A percentile compares a stretch with the other conserved stretches of the same genome.
phyloP scores from a whole-genome alignment of 2,329 filamentous ascomycete genomes.

The Cadophora sp. region DNA sequence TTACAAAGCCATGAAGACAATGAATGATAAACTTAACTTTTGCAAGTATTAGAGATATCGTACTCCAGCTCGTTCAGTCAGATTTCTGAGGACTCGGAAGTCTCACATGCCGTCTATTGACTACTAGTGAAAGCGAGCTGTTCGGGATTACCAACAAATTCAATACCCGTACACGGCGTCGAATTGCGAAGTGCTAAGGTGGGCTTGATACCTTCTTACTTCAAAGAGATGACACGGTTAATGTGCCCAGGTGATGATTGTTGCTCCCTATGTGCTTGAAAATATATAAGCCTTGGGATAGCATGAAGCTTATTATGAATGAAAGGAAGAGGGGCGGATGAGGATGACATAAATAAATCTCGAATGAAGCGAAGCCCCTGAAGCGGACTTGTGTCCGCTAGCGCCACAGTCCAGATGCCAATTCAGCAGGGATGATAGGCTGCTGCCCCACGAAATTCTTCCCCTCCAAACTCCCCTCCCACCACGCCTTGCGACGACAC shows the following conservation, averaged over 20 bases:
- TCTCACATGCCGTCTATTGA: not conserved
- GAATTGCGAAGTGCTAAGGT: not conserved
- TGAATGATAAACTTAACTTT: no score
- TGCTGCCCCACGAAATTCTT: slow-evolving; percentile 23
- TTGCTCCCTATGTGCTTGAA: no score
- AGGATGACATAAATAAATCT: no score
- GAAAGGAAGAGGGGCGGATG: not conserved
- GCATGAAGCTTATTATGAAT: not conserved
- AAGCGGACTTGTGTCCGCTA: slow-evolving; percentile 5
- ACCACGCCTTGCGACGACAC: not conserved
- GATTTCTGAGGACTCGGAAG: not conserved
- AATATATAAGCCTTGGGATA: no score
- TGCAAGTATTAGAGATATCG: no score
- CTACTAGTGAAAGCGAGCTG: not conserved
- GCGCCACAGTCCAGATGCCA: not conserved
- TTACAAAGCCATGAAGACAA: no score
- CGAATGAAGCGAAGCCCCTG: not conserved
- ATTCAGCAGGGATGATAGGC: not conserved
- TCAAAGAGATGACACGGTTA: no score
- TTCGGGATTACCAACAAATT: not conserved
- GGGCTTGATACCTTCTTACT: no score
- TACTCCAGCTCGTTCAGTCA: no score
- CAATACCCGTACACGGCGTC: not conserved
- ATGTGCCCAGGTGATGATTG: no score
- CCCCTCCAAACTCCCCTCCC: slow-evolving; percentile 23